Evolutionary conservation across 768 basidiomycete genomes (phyloP).

Genomic region (Pulveroboletus ravenelii): DNA sequence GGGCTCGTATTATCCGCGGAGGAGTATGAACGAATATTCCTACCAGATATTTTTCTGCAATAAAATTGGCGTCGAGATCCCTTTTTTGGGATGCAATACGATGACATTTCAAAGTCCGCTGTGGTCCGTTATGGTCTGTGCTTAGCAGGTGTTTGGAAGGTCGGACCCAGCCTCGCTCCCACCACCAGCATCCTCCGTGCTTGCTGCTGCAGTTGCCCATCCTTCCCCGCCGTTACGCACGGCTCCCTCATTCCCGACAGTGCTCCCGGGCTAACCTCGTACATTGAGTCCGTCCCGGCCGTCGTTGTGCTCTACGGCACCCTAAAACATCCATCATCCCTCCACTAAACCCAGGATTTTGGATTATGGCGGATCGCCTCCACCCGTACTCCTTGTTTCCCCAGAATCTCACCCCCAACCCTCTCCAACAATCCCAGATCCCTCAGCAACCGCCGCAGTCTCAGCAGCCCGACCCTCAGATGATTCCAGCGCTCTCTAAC

Average conservation of each 20-base stretch:
- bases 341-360: slow-evolving; percentile 23
- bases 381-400: slow-evolving; percentile 53
- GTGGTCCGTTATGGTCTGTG: slow-evolving; percentile 34
- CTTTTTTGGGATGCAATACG: slow-evolving; percentile 18
- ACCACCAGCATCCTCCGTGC: slow-evolving; percentile 46
- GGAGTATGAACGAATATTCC: neutral
- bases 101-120: slow-evolving; percentile 31
- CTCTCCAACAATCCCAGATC: slow-evolving; percentile 40
- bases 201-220: slow-evolving; percentile 29
- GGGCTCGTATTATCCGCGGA: slow-evolving; percentile 6
- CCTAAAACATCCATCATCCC: slow-evolving; percentile 29
- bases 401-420: slow-evolving; percentile 41
- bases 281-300: slow-evolving; percentile 21
- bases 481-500: slow-evolving; percentile 40
- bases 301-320: slow-evolving; percentile 25
- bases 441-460: slow-evolving; percentile 44
- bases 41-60: slow-evolving; percentile 12
- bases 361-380: slow-evolving; percentile 61
- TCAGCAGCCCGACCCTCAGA: slow-evolving; percentile 36
- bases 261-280: slow-evolving; percentile 19
- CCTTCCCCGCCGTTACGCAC: slow-evolving; percentile 47
- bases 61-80: slow-evolving; percentile 14
- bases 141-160: slow-evolving; percentile 38
- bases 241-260: slow-evolving; percentile 30
- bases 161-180: slow-evolving; percentile 51